phyloP scores from a whole-genome alignment of 2,329 filamentous ascomycete genomes.

The Fusarium pseudocircinatum region DNA sequence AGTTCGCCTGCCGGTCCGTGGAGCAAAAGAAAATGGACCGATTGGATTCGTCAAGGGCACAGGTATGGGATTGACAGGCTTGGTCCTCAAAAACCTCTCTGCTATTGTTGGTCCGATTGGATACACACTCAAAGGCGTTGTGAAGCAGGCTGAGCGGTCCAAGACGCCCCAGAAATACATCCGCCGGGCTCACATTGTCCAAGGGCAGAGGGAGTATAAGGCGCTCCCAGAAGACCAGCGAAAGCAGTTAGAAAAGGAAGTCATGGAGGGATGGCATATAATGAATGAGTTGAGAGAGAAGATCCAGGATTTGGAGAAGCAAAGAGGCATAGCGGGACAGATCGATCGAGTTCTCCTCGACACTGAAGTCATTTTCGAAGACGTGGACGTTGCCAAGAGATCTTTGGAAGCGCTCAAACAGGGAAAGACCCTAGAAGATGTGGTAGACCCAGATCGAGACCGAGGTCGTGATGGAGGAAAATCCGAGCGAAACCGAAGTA shows the following conservation, averaged over 20 bases:
- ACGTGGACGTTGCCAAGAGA: conserved; percentile 56
- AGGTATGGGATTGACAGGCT: conserved; percentile 70
- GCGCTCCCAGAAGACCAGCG: conserved; percentile 49
- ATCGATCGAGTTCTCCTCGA: conserved; percentile 45
- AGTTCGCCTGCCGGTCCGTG: conserved; percentile 66
- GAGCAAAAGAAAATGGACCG: conserved; percentile 63
- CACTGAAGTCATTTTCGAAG: conserved; percentile 56
- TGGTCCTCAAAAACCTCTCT: conserved; percentile 72
- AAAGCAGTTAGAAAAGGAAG: conserved; percentile 39
- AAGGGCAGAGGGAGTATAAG: conserved; percentile 61
- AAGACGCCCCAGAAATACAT: conserved; percentile 64
- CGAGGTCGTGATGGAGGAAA: conserved; percentile 11
- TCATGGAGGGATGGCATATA: conserved; percentile 47
- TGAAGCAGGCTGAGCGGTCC: conserved; percentile 66
- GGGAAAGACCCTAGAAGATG: conserved; percentile 51
- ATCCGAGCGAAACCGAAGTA: conserved; percentile 23
- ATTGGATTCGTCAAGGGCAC: conserved; percentile 62
- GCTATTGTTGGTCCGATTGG: conserved; percentile 69
- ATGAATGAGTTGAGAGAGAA: conserved; percentile 46
- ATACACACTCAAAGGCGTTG: conserved; percentile 71
- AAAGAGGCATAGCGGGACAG: conserved; percentile 52
- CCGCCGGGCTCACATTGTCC: conserved; percentile 66
- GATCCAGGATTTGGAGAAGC: conserved; percentile 44
- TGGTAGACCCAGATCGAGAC: conserved; percentile 33
- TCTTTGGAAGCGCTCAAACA: conserved; percentile 56